Percentiles rank a stretch among this genome's conserved stretches.
Conservation (phyloP, 2,329 filamentous ascomycete species). For the Diaporthe sp. region DNA sequence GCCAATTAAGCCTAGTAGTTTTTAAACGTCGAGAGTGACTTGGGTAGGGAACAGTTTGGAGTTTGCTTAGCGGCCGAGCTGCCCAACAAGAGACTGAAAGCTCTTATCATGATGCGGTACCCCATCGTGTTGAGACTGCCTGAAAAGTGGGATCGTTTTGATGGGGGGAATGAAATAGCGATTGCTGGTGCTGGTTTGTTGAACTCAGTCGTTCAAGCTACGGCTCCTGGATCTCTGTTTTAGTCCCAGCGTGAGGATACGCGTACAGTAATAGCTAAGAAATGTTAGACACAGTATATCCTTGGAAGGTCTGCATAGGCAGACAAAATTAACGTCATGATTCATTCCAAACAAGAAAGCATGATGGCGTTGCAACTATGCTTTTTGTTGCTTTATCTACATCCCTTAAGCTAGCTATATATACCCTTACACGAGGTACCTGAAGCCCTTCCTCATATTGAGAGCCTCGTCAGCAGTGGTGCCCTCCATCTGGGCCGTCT, state of each 20-base stretch:
- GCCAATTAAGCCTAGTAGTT: too few species aligned
- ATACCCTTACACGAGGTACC: conserved; percentile 57
- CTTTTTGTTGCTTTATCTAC: conserved; percentile 1
- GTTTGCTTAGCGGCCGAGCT: neutral
- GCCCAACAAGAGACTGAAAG: neutral
- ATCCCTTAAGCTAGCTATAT: neutral
- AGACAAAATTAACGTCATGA: neutral
- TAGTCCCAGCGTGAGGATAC: neutral
- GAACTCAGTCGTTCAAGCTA: neutral
- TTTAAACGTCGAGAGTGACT: neutral
- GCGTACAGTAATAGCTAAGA: neutral
- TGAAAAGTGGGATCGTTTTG: too few species aligned
- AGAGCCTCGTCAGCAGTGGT: conserved; percentile 60
- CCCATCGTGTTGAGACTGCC: too few species aligned
- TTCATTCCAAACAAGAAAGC: neutral
- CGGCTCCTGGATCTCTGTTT: neutral
- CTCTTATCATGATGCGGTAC: neutral
- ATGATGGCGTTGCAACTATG: neutral
- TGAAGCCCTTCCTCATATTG: conserved; percentile 61
- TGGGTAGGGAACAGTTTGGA: neutral
- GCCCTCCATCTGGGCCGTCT: conserved; percentile 55
- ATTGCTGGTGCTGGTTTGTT: neutral
- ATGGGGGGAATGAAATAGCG: neutral
- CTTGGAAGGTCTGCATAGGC: neutral
- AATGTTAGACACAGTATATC: neutral